Conservation (phyloP, 2,329 filamentous ascomycete species). For the Blastomyces parvus region DNA sequence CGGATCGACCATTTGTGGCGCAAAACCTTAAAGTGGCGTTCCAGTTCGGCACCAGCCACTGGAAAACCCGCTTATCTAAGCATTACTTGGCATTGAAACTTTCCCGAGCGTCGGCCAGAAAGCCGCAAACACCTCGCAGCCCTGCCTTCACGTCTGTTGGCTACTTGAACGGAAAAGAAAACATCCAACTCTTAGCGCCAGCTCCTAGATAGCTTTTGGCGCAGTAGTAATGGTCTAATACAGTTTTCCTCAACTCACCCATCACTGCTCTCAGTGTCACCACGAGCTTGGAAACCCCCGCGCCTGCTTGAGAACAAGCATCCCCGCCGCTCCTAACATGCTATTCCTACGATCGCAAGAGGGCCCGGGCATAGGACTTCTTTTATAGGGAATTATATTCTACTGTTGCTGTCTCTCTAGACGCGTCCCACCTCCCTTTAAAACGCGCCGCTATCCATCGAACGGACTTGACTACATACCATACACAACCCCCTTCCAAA, state of each 20-base stretch:
- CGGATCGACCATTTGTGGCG: background rate
- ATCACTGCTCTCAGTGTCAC: background rate
- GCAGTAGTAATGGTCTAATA: background rate
- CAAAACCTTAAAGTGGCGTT: background rate
- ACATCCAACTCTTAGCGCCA: background rate
- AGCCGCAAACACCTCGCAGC: background rate
- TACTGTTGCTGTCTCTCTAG: background rate
- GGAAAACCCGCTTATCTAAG: too few relatives aligned
- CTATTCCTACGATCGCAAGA: background rate
- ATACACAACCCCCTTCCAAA: background rate
- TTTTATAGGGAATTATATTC: background rate
- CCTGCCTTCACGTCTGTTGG: background rate
- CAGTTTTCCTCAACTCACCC: background rate
- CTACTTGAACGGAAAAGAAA: background rate
- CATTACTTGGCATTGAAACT: too few relatives aligned
- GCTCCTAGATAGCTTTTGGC: background rate
- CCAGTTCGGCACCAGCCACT: too few relatives aligned
- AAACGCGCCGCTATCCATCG: background rate
- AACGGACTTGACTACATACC: background rate
- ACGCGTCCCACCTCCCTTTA: background rate
- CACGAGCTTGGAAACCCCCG: background rate
- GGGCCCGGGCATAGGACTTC: background rate
- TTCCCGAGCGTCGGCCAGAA: background rate
- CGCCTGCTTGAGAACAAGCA: background rate
- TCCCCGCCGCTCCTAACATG: background rate